Percentiles rank a stretch among this genome's conserved stretches.
Evolutionary conservation across 2,329 filamentous ascomycete genomes (phyloP).

Genomic region (Arthroderma uncinatum): DNA sequence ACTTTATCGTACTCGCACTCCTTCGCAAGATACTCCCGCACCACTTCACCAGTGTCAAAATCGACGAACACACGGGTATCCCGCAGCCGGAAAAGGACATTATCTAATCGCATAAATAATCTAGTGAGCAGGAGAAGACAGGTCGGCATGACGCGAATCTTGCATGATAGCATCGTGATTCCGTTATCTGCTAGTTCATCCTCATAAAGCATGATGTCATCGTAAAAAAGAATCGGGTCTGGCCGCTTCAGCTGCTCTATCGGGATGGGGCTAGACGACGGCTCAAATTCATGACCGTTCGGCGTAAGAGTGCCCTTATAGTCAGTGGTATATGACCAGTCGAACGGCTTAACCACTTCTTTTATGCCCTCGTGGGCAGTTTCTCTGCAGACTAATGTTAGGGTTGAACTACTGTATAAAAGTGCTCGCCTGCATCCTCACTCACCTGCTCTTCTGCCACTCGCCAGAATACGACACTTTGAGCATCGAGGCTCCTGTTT

Average conservation of each 20-base stretch:
- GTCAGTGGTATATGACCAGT: constrained; percentile 92
- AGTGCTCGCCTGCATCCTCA: constrained; percentile 11
- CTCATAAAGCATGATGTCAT: constrained; percentile 92
- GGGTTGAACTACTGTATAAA: not conserved
- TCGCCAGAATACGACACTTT: constrained; percentile 85
- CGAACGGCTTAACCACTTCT: constrained; percentile 89
- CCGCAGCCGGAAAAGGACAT: constrained; percentile 73
- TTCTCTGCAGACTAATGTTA: constrained; percentile 41
- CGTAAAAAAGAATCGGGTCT: constrained; percentile 92
- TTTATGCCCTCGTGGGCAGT: constrained; percentile 77
- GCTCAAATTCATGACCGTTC: constrained; percentile 29
- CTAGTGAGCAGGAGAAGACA: constrained; percentile 73
- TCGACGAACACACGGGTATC: constrained; percentile 91
- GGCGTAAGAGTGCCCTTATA: constrained; percentile 58
- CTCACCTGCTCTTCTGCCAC: constrained; percentile 61
- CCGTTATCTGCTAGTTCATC: constrained; percentile 97
- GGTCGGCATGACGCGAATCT: constrained; percentile 84
- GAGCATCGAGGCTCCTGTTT: constrained; percentile 81
- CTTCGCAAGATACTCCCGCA: constrained; percentile 80
- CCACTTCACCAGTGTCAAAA: constrained; percentile 65
- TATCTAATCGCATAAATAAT: constrained; percentile 87
- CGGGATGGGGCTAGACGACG: constrained; percentile 54
- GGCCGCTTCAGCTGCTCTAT: constrained; percentile 75
- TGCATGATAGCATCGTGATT: constrained; percentile 79
- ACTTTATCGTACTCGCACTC: constrained; percentile 72